Conservation (phyloP, 148 eudicot species). For the Tetragonia tetragonoides region DNA sequence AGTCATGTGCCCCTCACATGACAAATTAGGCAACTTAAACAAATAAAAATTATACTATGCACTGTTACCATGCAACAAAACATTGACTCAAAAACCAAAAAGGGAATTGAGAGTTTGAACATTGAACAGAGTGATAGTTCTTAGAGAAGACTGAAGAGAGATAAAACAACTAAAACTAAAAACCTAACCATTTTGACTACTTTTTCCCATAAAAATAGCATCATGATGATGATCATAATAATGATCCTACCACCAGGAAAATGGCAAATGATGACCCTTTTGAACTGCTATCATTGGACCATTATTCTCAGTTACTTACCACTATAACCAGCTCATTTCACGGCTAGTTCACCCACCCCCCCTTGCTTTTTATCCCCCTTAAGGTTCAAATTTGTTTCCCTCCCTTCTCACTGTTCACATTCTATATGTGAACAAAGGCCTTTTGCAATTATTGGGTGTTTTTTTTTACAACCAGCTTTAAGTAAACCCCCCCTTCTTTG, state of each 20-base stretch:
- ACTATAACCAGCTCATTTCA: not conserved
- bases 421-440: constrained; percentile 26
- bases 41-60: not conserved
- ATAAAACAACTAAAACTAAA: too few species aligned
- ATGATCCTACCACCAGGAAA: constrained; percentile 11
- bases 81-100: constrained; percentile 19
- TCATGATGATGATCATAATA: not conserved
- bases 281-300: constrained; percentile 32
- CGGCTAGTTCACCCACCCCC: not conserved
- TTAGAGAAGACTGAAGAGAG: not conserved
- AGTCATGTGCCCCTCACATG: constrained; percentile 22
- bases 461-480: constrained; percentile 17
- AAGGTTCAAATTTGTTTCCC: constrained; percentile 33
- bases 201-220: constrained; percentile 18
- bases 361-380: not conserved
- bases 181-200: constrained; percentile 28
- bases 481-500: not conserved
- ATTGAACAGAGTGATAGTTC: constrained; percentile 18
- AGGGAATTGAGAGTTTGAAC: constrained; percentile 12
- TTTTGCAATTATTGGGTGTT: constrained; percentile 23
- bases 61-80: constrained; percentile 16
- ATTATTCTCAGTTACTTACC: constrained; percentile 6
- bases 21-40: not conserved
- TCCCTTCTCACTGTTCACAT: constrained; percentile 28
- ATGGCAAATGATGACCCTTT: constrained; percentile 24